Evolutionary conservation across 1,284 basidiomycete species (phyloP).

Genomic region (Cerioporus squamosus): DNA sequence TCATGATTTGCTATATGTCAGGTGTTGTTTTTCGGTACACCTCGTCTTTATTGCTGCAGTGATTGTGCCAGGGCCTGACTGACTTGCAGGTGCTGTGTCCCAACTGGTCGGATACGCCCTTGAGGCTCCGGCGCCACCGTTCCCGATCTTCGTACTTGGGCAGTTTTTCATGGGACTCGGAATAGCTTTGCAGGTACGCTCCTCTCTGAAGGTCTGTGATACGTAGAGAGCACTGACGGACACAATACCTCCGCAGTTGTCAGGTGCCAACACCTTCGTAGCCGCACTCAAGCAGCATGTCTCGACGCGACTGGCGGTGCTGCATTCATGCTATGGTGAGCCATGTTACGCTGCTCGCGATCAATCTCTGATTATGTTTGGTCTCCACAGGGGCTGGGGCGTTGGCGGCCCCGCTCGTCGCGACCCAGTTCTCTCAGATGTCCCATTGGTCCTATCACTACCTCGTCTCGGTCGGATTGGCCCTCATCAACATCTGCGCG

Average conservation of each 20-base stretch:
- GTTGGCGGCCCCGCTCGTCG: slow-evolving; percentile 59
- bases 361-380: neutral
- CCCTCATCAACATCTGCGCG: slow-evolving; percentile 46
- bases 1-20: no score
- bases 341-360: neutral
- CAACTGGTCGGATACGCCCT: slow-evolving; percentile 58
- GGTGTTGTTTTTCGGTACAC: no score
- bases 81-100: slow-evolving; percentile 30
- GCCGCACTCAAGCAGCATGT: slow-evolving; percentile 50
- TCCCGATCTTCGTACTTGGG: slow-evolving; percentile 64
- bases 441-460: slow-evolving; percentile 68
- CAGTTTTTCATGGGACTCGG: slow-evolving; percentile 70
- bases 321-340: neutral
- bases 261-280: slow-evolving; percentile 60
- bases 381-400: slow-evolving; percentile 56
- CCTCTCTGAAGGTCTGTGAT: neutral
- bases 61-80: neutral
- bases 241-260: slow-evolving; percentile 41
- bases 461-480: slow-evolving; percentile 60
- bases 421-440: slow-evolving; percentile 63
- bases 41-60: no score
- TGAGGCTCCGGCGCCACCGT: slow-evolving; percentile 66
- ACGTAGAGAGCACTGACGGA: neutral
- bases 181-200: slow-evolving; percentile 23
- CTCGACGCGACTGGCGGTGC: slow-evolving; percentile 61